Base-by-base conservation (phyloP, 2,329 filamentous ascomycete species). In the Blumeriella jaapii region DNA sequence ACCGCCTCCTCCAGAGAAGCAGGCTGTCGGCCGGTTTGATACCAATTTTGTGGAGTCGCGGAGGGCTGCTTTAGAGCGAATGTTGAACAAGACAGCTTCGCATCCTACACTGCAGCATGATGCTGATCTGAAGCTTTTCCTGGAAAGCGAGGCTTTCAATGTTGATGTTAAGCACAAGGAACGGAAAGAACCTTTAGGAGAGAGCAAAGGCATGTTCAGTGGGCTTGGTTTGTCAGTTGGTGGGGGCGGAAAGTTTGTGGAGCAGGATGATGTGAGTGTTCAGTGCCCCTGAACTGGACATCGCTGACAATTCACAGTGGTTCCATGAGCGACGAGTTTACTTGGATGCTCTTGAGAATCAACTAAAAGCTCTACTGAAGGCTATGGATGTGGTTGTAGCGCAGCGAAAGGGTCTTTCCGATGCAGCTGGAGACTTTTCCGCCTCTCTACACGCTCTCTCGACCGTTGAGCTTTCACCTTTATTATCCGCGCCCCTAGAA, bases 81-180 rank as follows among this genome's bases (percentile, higher is more conserved):
- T 98, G 91, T 67, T 95, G 36, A 96, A 95, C 71, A 96, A 94
- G 67, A 91, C 78, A 41, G 85, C 89, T 2, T 74, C 77, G 8
- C 91, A 98, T 57, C 80, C 85, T 6, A 82, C 86, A 20, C 66
- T 98, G 46, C 91, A 96, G 56, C 84, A 94, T 52, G 91, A 98
- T 54, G 78, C 74, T 5, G 91, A 98, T 54, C 62, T 98, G 43
- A 98, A 98, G 64, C 76, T 96, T 4, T 98, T 98, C 60, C 65
- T 98, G 10, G 91, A 98, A 61, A 96, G 87, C 55, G 91, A 98
- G 52, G 70, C 86, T 1, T 95, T 98, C 64, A 95, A 86, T 53
- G 74, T 94, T 23, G 91, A 98, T 53, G 78, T 98, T 54, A 98
- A 96, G 66, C 91, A 98, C 62, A 94, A 94, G 60, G 89, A 96